phyloP scores from a whole-genome alignment of 2,329 filamentous ascomycete species.

The Talaromyces sp. region DNA sequence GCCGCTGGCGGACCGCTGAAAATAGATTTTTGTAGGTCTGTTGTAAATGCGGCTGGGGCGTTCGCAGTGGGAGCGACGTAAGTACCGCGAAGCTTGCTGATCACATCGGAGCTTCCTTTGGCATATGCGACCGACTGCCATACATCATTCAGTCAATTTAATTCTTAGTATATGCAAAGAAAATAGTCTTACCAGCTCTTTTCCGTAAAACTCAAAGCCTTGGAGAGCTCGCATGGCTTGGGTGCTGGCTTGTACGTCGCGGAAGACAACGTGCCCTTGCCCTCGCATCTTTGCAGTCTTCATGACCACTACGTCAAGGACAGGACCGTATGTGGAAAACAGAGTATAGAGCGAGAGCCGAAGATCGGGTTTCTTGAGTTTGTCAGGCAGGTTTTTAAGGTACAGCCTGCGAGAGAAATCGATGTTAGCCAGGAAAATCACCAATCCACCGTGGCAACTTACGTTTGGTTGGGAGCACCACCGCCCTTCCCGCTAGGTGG shows the following conservation, averaged over 20 bases:
- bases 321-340: slow-evolving; percentile 87
- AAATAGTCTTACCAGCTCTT: slow-evolving; percentile 65
- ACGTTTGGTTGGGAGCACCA: slow-evolving; percentile 73
- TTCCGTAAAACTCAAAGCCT: slow-evolving; percentile 79
- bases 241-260: slow-evolving; percentile 84
- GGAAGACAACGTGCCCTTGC: slow-evolving; percentile 88
- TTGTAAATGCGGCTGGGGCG: slow-evolving; percentile 54
- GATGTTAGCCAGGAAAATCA: not conserved
- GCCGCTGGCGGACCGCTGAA: slow-evolving; percentile 59
- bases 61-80: slow-evolving; percentile 59
- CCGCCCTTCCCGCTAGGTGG: slow-evolving; percentile 35
- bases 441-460: slow-evolving; percentile 30
- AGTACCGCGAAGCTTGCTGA: slow-evolving; percentile 88
- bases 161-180: not conserved
- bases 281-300: slow-evolving; percentile 92
- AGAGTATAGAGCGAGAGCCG: slow-evolving; percentile 85
- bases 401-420: slow-evolving; percentile 62
- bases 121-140: slow-evolving; percentile 82
- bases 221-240: slow-evolving; percentile 89
- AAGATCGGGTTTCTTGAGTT: slow-evolving; percentile 84
- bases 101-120: slow-evolving; percentile 79
- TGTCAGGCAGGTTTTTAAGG: slow-evolving; percentile 80
- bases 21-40: slow-evolving; percentile 73
- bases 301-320: slow-evolving; percentile 85
- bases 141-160: slow-evolving; percentile 7